Evolutionary conservation across 371 early-diverging fungal species (phyloP).

Genomic region (Batrachochytrium dendrobatidis): DNA sequence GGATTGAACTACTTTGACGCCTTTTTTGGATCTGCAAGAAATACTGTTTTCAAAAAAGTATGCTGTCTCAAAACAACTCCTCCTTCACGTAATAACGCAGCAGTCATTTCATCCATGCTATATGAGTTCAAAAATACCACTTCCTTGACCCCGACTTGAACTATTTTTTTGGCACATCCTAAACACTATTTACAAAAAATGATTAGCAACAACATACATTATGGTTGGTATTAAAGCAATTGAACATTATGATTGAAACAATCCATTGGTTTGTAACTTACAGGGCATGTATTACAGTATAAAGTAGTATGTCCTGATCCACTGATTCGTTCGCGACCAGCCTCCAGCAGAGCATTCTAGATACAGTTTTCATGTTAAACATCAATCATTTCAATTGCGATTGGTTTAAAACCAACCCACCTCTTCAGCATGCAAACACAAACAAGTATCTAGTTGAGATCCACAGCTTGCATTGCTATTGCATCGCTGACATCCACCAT

Average conservation of each 20-base stretch:
- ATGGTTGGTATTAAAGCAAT: background rate
- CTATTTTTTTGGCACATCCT: slow-evolving; percentile 93
- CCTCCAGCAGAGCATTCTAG: slow-evolving; percentile 88
- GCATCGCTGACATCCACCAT: slow-evolving; percentile 93
- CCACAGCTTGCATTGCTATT: slow-evolving; percentile 72
- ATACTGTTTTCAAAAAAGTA: background rate
- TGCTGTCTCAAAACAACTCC: slow-evolving; percentile 73
- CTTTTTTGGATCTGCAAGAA: too few species aligned
- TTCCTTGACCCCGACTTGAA: slow-evolving; percentile 85
- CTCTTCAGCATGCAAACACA: slow-evolving; percentile 98
- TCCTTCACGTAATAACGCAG: slow-evolving; percentile 71
- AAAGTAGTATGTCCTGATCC: slow-evolving; percentile 49
- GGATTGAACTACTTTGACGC: too few species aligned
- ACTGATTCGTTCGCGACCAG: slow-evolving; percentile 74
- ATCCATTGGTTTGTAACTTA: slow-evolving; percentile 29
- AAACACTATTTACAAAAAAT: slow-evolving; percentile 35
- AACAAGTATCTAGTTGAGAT: slow-evolving; percentile 72
- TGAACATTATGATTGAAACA: too few species aligned
- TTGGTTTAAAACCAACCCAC: slow-evolving; percentile 10
- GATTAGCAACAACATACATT: slow-evolving; percentile 9
- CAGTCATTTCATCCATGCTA: slow-evolving; percentile 80
- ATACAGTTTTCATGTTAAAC: background rate
- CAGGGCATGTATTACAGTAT: slow-evolving; percentile 85
- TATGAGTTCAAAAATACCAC: slow-evolving; percentile 87
- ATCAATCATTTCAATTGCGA: too few species aligned